Conservation (phyloP, 352 stramenopile genomes). For the Thraustochytrium sp. region DNA sequence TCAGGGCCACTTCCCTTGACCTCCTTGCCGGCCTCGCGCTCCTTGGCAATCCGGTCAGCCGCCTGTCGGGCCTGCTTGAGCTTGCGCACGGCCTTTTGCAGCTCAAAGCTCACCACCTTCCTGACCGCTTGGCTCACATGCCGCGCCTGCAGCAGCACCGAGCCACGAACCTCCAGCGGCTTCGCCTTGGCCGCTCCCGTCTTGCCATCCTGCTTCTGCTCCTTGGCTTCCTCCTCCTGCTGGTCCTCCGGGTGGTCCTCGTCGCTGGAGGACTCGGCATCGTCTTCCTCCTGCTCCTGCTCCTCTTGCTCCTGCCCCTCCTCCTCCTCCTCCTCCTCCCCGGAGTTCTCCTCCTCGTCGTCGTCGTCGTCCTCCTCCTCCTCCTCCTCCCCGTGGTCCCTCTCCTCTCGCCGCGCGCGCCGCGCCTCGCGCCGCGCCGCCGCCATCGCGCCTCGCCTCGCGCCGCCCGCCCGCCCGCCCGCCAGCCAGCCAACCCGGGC, state of each 20-base stretch:
- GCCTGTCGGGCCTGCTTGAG: constrained; percentile 9
- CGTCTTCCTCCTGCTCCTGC: not conserved
- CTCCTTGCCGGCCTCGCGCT: constrained; percentile 24
- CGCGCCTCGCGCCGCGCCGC: too few relatives aligned
- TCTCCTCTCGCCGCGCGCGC: not conserved
- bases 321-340: not conserved
- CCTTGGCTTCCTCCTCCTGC: not conserved
- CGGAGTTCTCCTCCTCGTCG: not conserved
- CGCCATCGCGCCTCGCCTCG: too few relatives aligned
- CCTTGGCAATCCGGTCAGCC: constrained; percentile 21
- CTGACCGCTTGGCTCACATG: not conserved
- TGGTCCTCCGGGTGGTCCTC: not conserved
- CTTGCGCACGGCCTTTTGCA: constrained; percentile 30
- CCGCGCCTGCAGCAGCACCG: not conserved
- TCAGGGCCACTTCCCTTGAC: not conserved
- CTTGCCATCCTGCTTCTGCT: not conserved
- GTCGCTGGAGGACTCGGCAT: not conserved
- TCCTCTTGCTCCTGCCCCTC: not conserved
- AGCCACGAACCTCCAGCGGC: not conserved
- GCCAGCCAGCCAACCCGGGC: too few relatives aligned
- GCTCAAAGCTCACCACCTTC: not conserved
- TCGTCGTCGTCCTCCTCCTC: not conserved
- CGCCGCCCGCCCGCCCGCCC: too few relatives aligned
- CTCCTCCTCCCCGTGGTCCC: not conserved
- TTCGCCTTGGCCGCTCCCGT: not conserved